phyloP scores from a whole-genome alignment of 2,329 filamentous ascomycete genomes.

The Fusarium transvaalense region DNA sequence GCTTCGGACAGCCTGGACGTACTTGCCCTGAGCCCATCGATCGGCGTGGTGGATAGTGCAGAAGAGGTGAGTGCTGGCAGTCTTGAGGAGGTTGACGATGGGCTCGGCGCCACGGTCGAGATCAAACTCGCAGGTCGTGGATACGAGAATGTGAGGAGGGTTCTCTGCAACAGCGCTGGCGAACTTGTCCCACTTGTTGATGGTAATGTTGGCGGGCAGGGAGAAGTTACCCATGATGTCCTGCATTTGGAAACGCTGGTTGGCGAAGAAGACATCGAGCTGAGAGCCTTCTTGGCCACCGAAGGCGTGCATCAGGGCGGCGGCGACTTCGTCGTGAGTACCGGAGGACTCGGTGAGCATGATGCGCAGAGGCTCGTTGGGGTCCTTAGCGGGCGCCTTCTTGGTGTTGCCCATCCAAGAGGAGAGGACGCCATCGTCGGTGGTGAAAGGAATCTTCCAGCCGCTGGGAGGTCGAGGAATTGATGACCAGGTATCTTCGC shows the following conservation, averaged over 20 bases:
- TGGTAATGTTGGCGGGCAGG: slow-evolving; percentile 37
- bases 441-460: slow-evolving; percentile 46
- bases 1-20: slow-evolving; percentile 39
- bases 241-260: slow-evolving; percentile 47
- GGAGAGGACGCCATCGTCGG: slow-evolving; percentile 43
- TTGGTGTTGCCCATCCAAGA: slow-evolving; percentile 34
- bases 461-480: slow-evolving; percentile 34
- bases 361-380: slow-evolving; percentile 40
- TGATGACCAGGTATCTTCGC: slow-evolving; percentile 42
- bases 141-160: slow-evolving; percentile 47
- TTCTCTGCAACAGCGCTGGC: slow-evolving; percentile 19
- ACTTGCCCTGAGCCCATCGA: slow-evolving; percentile 41
- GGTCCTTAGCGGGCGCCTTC: slow-evolving; percentile 21
- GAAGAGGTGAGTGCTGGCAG: slow-evolving; percentile 44
- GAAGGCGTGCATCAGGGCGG: slow-evolving; percentile 47
- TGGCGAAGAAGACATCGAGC: slow-evolving; percentile 40
- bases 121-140: slow-evolving; percentile 49
- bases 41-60: slow-evolving; percentile 49
- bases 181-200: slow-evolving; percentile 36
- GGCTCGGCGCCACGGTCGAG: slow-evolving; percentile 29
- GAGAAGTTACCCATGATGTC: slow-evolving; percentile 47
- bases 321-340: slow-evolving; percentile 48
- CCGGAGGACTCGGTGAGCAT: slow-evolving; percentile 47
- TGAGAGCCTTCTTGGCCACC: slow-evolving; percentile 40
- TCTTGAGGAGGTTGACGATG: slow-evolving; percentile 41